Base-by-base conservation (phyloP, 2,329 filamentous ascomycete genomes). In the Ophiostoma novo-ulmi region DNA sequence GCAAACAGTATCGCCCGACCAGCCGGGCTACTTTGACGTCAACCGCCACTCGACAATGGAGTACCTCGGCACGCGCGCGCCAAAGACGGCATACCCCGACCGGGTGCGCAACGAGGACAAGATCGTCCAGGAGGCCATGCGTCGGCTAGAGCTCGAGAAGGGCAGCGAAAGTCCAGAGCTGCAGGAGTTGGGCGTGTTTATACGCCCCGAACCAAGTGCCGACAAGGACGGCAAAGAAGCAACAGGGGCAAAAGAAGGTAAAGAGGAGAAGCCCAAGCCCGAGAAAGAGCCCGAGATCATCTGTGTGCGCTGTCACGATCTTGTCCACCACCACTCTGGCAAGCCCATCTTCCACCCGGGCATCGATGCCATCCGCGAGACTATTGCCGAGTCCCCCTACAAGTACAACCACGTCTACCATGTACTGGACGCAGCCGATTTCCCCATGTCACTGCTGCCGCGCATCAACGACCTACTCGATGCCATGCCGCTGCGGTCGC, bases 391-490 rank as follows among this genome's bases (percentile, higher is more conserved):
- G 79, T 97, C 94, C 0, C 94, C 94, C 0, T 89, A 96, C 80
- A 91, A 91, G 78, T 87, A 91, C 77, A 98, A 99, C 76, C 92
- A 97, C 79, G 89, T 99, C 73, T 99, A 98, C 78, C 95, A 99
- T 79, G 85, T 99, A 36, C 82, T 99, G 31, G 95, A 99, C 77
- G 94, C 95, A 2, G 95, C 94, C 72, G 95, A 99, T 79, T 98
- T 99, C 74, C 95, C 95, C 26, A 91, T 99, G 87, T 97, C 95
- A 1, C 81, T 99, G 17, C 84, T 98, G 4, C 92, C 93, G 0
- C 87, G 89, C 64, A 86, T 99, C 11, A 87, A 91, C 72, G 82
- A 86, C 8, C 82, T 92, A 0, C 83, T 97, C 1, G 84, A 89
- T 44, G 82, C 93, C 11, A 89, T 92, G 72, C 88, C 89, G 8